A percentile compares a stretch with the other conserved stretches of the same genome.
phyloP scores from a whole-genome alignment of 2,329 filamentous ascomycete species.

The Huntiella abstrusa region DNA sequence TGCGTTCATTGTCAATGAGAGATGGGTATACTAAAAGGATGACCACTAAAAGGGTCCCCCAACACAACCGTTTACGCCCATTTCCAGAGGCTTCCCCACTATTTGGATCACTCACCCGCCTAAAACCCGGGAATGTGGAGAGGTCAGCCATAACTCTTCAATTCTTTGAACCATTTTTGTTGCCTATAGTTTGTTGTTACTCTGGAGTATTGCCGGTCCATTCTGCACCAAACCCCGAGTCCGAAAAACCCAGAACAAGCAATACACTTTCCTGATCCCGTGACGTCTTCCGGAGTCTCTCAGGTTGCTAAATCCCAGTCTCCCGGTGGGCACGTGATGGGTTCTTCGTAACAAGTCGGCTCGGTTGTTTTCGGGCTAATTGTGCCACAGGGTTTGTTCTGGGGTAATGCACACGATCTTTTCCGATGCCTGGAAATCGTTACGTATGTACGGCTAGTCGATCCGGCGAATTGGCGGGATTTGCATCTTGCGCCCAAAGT shows the following conservation, averaged over 20 bases:
- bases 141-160: too few species aligned
- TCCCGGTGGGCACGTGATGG: constrained; percentile 2
- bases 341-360: not conserved
- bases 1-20: constrained; percentile 10
- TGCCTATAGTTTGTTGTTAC: too few species aligned
- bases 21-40: not conserved
- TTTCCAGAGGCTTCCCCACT: not conserved
- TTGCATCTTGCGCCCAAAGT: too few species aligned
- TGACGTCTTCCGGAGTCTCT: too few species aligned
- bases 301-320: not conserved
- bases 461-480: not conserved
- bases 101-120: too few species aligned
- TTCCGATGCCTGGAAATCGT: constrained; percentile 3
- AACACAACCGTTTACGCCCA: constrained; percentile 2
- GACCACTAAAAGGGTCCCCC: constrained; percentile 1
- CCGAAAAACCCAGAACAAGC: too few species aligned
- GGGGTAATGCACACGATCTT: constrained; percentile 4
- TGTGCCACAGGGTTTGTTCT: not conserved
- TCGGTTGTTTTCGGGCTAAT: constrained; percentile 8
- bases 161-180: too few species aligned
- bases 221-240: too few species aligned
- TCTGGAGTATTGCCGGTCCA: too few species aligned
- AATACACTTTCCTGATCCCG: too few species aligned
- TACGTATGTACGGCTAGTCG: not conserved
- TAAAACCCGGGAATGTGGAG: too few species aligned